Evolutionary conservation across 2,329 filamentous ascomycete genomes (phyloP).

Genomic region (Botrytis aclada): DNA sequence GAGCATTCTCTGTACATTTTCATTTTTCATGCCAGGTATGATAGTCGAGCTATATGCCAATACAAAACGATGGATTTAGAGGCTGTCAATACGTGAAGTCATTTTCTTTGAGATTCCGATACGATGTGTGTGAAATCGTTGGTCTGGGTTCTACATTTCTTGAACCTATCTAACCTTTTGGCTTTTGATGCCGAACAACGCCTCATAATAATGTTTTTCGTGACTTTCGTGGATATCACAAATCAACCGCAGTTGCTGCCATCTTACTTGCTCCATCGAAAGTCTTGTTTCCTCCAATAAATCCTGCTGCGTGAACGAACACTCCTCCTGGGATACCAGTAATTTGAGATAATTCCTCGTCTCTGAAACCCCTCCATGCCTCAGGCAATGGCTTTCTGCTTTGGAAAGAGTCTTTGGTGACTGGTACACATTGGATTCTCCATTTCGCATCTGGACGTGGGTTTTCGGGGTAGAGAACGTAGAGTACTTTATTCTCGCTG

Average conservation of each 20-base stretch:
- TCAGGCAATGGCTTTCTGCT: conserved; percentile 90
- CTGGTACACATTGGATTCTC: conserved; percentile 90
- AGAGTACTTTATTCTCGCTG: conserved; percentile 62
- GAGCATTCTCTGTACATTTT: conserved; percentile 21
- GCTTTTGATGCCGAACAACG: conserved; percentile 4
- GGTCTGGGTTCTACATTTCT: neutral
- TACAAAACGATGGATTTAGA: conserved; percentile 14
- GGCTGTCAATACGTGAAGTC: neutral
- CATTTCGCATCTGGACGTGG: conserved; percentile 74
- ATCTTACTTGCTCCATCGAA: conserved; percentile 85
- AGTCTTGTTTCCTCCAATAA: conserved; percentile 93
- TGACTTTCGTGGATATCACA: conserved; percentile 23
- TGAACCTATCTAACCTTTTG: conserved; percentile 9
- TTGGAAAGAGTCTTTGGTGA: conserved; percentile 79
- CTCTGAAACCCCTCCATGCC: conserved; percentile 86
- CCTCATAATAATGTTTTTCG: conserved; percentile 1
- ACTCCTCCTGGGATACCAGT: conserved; percentile 70
- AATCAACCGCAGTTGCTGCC: conserved; percentile 69
- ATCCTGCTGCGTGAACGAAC: conserved; percentile 91
- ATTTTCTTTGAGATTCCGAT: neutral
- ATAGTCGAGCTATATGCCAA: conserved; percentile 15
- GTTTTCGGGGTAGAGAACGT: conserved; percentile 89
- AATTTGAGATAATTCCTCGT: conserved; percentile 76
- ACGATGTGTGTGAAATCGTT: neutral
- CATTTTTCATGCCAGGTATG: conserved; percentile 17